Evolutionary conservation across 345 rosid species (phyloP).

Genomic region (Ricinus communis): DNA sequence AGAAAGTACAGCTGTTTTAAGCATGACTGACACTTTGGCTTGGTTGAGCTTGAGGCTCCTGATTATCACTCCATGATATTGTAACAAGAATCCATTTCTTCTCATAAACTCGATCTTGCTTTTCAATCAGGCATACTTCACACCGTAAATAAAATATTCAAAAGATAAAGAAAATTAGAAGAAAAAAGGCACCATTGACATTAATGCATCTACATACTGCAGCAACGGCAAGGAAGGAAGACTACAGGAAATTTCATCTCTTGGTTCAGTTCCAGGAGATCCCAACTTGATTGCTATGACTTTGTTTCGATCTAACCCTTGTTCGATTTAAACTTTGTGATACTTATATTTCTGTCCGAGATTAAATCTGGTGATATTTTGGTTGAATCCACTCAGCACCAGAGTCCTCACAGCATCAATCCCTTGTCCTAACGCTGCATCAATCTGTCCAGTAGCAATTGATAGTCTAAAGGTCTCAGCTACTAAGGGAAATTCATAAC

Average conservation of each 20-base stretch:
- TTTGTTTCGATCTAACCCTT: background rate
- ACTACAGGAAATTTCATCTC: background rate
- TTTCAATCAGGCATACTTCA: background rate
- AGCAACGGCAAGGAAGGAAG: background rate
- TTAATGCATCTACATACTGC: background rate
- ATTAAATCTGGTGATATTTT: slow-evolving; percentile 61
- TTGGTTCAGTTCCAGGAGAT: background rate
- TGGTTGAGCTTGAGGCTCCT: no score
- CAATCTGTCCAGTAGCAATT: slow-evolving; percentile 43
- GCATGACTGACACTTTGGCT: no score
- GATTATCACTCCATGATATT: no score
- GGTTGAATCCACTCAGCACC: slow-evolving; percentile 58
- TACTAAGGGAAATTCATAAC: background rate
- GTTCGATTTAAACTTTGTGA: slow-evolving; percentile 47
- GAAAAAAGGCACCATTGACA: background rate
- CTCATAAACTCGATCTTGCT: background rate
- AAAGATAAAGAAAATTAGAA: background rate
- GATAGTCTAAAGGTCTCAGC: background rate
- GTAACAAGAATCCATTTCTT: background rate
- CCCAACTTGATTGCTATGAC: background rate
- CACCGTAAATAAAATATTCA: no score
- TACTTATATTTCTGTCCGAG: slow-evolving; percentile 72
- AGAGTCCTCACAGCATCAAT: slow-evolving; percentile 62
- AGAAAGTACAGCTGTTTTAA: no score
- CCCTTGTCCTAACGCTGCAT: slow-evolving; percentile 66